These are phyloP conservation scores for Carex arenaria DNA, from an alignment of 202 grass and related monocot genomes.

Conservation along the genomic window DNA sequence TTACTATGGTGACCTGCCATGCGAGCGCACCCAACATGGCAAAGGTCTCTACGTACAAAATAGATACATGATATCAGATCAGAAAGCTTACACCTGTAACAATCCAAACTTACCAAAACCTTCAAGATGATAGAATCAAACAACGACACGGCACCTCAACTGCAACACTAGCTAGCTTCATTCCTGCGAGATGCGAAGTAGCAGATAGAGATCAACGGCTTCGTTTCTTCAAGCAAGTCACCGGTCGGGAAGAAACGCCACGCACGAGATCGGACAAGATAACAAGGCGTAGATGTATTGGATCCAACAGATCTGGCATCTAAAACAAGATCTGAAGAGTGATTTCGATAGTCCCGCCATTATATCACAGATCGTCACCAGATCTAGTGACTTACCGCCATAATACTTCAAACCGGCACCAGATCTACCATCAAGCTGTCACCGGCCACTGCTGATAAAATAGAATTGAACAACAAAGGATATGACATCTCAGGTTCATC, in stretches of 20 bases:
- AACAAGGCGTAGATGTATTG: neutral
- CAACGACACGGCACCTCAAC: neutral
- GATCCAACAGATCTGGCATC: neutral
- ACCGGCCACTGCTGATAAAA: neutral
- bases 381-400: neutral
- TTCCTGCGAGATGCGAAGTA: too few relatives aligned
- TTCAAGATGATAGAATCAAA: neutral
- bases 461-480: neutral
- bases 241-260: neutral
- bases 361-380: neutral
- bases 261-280: neutral
- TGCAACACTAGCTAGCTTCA: too few relatives aligned
- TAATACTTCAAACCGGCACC: neutral
- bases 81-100: neutral
- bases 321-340: neutral
- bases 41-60: conserved; percentile 22
- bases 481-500: neutral
- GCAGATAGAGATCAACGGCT: neutral
- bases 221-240: neutral
- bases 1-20: conserved; percentile 22
- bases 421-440: neutral
- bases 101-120: conserved; percentile 16
- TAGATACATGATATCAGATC: conserved; percentile 20
- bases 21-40: conserved; percentile 30
- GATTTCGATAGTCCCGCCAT: neutral